phyloP scores from a whole-genome alignment of 169 alveolate genomes.

The Eimeria nieschulzi region DNA sequence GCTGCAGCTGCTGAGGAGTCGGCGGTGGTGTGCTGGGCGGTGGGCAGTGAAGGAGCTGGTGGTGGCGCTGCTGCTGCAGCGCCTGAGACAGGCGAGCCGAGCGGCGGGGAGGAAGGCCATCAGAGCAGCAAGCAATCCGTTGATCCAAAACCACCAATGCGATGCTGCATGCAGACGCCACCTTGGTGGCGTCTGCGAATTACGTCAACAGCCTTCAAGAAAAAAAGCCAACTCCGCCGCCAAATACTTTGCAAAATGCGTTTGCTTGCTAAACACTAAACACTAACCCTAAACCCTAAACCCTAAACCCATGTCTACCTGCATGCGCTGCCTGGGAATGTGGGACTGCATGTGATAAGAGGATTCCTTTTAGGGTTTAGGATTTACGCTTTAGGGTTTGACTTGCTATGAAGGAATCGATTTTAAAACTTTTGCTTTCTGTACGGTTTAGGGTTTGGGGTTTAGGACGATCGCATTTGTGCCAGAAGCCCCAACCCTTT shows the following conservation, averaged over 20 bases:
- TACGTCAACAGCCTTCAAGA: too few relatives aligned
- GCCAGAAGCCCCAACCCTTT: not conserved
- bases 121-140: not conserved
- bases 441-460: not conserved
- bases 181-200: not conserved
- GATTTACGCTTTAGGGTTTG: not conserved
- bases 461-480: not conserved
- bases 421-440: not conserved
- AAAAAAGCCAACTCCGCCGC: not conserved
- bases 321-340: not conserved
- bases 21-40: not conserved
- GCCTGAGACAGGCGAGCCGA: conserved; percentile 1
- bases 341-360: not conserved
- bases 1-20: not conserved
- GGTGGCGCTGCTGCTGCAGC: conserved; percentile 22
- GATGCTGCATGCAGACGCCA: too few relatives aligned
- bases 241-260: not conserved
- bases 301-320: conserved; percentile 7
- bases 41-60: not conserved
- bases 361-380: not conserved
- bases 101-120: not conserved
- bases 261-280: not conserved
- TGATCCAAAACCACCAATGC: not conserved
- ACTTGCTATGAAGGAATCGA: not conserved
- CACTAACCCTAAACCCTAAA: conserved; percentile 2